Percentiles rank a stretch among this genome's conserved stretches.
Conservation (phyloP, 164 flowering plant species). For the Stephania cephalantha region DNA sequence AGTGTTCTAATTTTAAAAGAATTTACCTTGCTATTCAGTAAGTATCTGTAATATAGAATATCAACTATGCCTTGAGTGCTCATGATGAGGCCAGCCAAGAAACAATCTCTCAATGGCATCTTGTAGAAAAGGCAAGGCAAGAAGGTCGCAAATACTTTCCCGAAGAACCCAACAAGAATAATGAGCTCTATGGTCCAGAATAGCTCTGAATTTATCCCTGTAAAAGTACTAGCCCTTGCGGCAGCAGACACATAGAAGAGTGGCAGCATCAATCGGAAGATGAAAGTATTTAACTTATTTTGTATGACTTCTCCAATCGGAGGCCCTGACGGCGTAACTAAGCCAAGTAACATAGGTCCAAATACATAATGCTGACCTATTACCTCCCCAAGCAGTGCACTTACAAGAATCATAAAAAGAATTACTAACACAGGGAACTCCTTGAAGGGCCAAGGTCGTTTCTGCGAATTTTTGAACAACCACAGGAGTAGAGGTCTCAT, state of each 20-base stretch:
- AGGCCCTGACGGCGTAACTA: neutral
- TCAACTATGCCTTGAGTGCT: slow-evolving; percentile 63
- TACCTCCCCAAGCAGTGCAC: neutral
- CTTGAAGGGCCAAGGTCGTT: neutral
- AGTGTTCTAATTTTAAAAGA: too few relatives aligned
- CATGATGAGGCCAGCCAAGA: slow-evolving; percentile 45
- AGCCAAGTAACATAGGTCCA: slow-evolving; percentile 1
- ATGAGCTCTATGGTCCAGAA: neutral
- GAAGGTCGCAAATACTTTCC: slow-evolving; percentile 7
- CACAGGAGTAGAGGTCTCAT: neutral
- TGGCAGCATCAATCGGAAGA: neutral
- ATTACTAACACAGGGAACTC: neutral
- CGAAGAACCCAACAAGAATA: neutral
- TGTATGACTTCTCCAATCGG: neutral
- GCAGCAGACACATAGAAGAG: neutral
- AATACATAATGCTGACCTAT: neutral
- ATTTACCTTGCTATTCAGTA: too few relatives aligned
- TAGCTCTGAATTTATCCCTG: neutral
- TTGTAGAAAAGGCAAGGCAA: slow-evolving; percentile 25
- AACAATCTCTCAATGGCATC: slow-evolving; percentile 40
- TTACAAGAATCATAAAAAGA: neutral
- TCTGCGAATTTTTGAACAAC: neutral
- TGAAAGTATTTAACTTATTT: neutral
- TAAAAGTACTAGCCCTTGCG: neutral
- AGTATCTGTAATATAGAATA: slow-evolving; percentile 24